phyloP scores from a whole-genome alignment of 805 yeast genomes.

The Kurtzmaniella cleridarum region DNA sequence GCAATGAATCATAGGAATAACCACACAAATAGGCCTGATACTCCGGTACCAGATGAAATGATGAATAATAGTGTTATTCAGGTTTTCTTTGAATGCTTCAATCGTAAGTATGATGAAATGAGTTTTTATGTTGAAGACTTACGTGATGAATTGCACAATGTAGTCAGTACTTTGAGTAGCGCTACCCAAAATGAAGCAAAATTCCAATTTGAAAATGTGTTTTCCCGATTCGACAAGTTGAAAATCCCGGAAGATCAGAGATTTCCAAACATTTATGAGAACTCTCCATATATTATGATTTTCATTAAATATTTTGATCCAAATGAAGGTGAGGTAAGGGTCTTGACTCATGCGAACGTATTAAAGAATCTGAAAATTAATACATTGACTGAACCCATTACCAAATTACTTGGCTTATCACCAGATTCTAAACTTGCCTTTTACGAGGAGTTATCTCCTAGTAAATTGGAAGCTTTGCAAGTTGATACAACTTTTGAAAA shows the following conservation, averaged over 20 bases:
- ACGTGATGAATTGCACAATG: conserved; percentile 31
- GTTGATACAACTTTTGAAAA: conserved; percentile 42
- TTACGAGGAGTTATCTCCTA: conserved; percentile 59
- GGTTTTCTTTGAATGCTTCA: conserved; percentile 42
- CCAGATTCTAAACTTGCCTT: conserved; percentile 29
- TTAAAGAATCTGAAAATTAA: conserved; percentile 42
- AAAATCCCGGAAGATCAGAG: conserved; percentile 3
- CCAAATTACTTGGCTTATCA: conserved; percentile 35
- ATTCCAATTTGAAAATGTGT: conserved; percentile 18
- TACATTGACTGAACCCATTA: conserved; percentile 35
- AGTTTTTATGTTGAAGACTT: conserved; percentile 65
- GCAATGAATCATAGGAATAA: conserved; percentile 63
- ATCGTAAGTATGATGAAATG: conserved; percentile 43
- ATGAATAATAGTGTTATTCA: conserved; percentile 44
- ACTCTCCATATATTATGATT: conserved; percentile 19
- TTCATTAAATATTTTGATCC: conserved; percentile 69
- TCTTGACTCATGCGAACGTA: conserved; percentile 57
- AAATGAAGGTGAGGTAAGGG: conserved; percentile 47
- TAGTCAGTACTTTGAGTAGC: conserved; percentile 16
- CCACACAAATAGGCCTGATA: conserved; percentile 61
- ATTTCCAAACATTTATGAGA: conserved; percentile 12
- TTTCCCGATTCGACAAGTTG: not conserved
- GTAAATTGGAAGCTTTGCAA: conserved; percentile 42
- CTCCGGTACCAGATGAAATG: conserved; percentile 19
- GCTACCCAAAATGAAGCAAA: conserved; percentile 13